Conservation (phyloP, 345 rosid species). For the Eutrema japonicum region DNA sequence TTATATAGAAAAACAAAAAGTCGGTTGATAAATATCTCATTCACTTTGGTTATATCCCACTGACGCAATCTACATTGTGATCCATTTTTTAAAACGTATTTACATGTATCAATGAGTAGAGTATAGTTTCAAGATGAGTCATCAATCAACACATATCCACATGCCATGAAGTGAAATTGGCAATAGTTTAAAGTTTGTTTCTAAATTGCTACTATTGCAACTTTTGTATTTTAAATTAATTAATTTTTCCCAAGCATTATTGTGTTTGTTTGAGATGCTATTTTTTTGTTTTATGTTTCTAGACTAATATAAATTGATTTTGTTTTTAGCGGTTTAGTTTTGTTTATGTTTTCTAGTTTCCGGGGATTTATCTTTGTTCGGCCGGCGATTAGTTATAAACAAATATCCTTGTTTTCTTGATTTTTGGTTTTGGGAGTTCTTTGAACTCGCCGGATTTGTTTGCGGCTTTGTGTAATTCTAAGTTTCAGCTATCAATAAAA, state of each 20-base stretch:
- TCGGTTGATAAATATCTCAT: neutral
- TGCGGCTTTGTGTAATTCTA: too few relatives aligned
- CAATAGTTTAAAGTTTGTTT: constrained; percentile 14
- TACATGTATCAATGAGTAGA: constrained; percentile 17
- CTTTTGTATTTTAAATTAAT: neutral
- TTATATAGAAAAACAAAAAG: neutral
- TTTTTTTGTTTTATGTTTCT: too few relatives aligned
- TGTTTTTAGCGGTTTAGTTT: too few relatives aligned
- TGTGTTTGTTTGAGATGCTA: neutral
- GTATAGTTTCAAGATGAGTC: constrained; percentile 29
- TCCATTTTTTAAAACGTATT: neutral
- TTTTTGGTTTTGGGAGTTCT: too few relatives aligned
- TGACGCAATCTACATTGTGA: constrained; percentile 29
- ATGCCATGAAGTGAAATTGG: constrained; percentile 3
- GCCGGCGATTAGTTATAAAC: too few relatives aligned
- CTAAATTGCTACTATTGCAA: neutral
- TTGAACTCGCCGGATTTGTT: too few relatives aligned
- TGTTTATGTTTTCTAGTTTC: too few relatives aligned
- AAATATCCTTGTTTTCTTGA: too few relatives aligned
- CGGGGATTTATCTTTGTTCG: too few relatives aligned
- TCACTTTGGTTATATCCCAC: constrained; percentile 16
- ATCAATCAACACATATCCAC: constrained; percentile 30
- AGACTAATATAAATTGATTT: too few relatives aligned
- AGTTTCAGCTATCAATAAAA: too few relatives aligned
- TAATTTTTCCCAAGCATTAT: constrained; percentile 21